Conservation (phyloP, 192 early-diverging fungal genomes). For the Cladochytrium replicatum region DNA sequence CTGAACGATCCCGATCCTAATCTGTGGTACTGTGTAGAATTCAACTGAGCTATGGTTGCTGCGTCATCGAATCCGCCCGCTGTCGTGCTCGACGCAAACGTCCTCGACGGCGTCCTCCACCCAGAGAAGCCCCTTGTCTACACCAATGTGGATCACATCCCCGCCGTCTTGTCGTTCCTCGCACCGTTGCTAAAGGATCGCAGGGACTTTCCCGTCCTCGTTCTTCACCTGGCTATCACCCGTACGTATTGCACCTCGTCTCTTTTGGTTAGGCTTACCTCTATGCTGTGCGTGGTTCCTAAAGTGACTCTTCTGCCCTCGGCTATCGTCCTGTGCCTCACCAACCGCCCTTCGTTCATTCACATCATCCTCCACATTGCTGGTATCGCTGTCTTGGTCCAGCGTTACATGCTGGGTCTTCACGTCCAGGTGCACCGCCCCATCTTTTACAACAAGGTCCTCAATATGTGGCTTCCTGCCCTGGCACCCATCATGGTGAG, state of each 20-base stretch:
- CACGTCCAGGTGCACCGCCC: constrained; percentile 20
- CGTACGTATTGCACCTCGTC: too few species aligned
- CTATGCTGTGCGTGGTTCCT: too few species aligned
- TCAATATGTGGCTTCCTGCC: constrained; percentile 15
- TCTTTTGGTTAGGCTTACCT: too few species aligned
- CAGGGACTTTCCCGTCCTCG: constrained; percentile 14
- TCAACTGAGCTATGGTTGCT: too few species aligned
- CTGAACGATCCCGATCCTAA: too few species aligned
- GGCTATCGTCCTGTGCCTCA: constrained; percentile 20
- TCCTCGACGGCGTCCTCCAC: too few species aligned
- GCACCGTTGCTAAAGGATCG: constrained; percentile 11
- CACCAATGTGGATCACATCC: too few species aligned
- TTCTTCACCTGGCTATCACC: constrained; percentile 6
- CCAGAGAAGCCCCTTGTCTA: too few species aligned
- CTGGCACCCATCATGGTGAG: constrained; percentile 19
- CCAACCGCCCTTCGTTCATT: constrained; percentile 13
- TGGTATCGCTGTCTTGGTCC: constrained; percentile 4
- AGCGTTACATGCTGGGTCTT: constrained; percentile 22
- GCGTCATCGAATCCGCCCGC: too few species aligned
- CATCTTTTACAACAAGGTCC: neutral
- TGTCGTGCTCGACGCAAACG: too few species aligned
- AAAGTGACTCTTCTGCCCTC: constrained; percentile 22
- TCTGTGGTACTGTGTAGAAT: too few species aligned
- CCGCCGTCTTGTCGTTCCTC: too few species aligned
- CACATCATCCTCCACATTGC: constrained; percentile 21